phyloP scores from a whole-genome alignment of 352 stramenopile species.

The Proteromonas lacertae region DNA sequence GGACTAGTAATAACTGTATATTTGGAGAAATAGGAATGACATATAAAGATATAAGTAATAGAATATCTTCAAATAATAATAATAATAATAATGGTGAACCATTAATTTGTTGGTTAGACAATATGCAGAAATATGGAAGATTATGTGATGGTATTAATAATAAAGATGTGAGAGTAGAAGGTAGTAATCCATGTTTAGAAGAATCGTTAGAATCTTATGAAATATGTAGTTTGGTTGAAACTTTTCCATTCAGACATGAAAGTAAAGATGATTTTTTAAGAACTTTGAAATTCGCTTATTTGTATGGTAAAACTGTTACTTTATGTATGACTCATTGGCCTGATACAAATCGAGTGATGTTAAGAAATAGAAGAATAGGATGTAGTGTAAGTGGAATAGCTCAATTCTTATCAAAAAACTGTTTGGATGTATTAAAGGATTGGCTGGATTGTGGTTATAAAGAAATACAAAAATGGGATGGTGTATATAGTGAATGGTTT shows the following conservation, averaged over 20 bases:
- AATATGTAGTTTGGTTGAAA: conserved; percentile 68
- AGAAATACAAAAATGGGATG: not conserved
- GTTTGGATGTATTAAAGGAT: conserved; percentile 27
- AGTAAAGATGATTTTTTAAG: conserved; percentile 38
- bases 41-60: no score
- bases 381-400: no score
- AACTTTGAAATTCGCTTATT: no score
- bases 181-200: conserved; percentile 58
- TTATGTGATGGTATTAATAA: conserved; percentile 41
- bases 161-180: conserved; percentile 27
- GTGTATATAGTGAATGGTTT: conserved; percentile 7
- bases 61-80: no score
- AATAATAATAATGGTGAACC: no score
- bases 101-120: conserved; percentile 71
- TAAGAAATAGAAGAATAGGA: no score
- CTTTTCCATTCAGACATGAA: conserved; percentile 36
- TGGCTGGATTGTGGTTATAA: conserved; percentile 21
- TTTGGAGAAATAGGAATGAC: no score
- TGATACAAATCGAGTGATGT: no score
- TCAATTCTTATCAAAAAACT: conserved; percentile 19
- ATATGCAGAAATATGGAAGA: conserved; percentile 46
- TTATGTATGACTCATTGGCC: conserved; percentile 66
- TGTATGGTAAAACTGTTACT: conserved; percentile 53
- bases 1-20: no score
- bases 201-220: conserved; percentile 56